A percentile compares a stretch with the other conserved stretches of the same genome.
Evolutionary conservation across 1,139 yeast genomes (phyloP).

Genomic region (Saccharomyces hybrid): DNA sequence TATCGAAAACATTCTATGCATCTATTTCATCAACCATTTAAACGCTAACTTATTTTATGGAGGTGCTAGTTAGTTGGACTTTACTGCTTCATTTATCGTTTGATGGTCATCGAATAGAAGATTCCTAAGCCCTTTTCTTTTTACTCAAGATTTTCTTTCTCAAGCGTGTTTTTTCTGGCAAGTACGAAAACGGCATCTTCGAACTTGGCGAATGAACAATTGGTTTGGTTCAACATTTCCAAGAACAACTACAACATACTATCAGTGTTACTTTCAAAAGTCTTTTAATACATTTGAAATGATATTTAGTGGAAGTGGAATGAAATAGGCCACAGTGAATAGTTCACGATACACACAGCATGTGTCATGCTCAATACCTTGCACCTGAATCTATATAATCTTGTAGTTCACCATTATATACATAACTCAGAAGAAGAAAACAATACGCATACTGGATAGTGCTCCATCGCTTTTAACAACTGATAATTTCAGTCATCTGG

Average conservation of each 20-base stretch:
- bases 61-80: background rate
- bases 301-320: background rate
- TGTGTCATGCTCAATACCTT: background rate
- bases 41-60: background rate
- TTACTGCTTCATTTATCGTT: background rate
- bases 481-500: background rate
- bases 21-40: background rate
- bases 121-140: background rate
- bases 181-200: background rate
- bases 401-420: background rate
- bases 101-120: background rate
- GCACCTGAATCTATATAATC: background rate
- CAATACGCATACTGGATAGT: background rate
- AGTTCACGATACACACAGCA: background rate
- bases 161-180: background rate
- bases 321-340: background rate
- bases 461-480: background rate
- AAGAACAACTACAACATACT: background rate
- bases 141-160: background rate
- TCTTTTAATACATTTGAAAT: background rate
- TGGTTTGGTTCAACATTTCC: background rate
- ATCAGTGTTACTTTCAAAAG: background rate
- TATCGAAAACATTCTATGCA: conserved; percentile 14
- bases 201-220: background rate
- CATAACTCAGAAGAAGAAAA: background rate